Evolutionary conservation across 768 basidiomycete genomes (phyloP).

Genomic region (Pulveroboletus ravenelii): DNA sequence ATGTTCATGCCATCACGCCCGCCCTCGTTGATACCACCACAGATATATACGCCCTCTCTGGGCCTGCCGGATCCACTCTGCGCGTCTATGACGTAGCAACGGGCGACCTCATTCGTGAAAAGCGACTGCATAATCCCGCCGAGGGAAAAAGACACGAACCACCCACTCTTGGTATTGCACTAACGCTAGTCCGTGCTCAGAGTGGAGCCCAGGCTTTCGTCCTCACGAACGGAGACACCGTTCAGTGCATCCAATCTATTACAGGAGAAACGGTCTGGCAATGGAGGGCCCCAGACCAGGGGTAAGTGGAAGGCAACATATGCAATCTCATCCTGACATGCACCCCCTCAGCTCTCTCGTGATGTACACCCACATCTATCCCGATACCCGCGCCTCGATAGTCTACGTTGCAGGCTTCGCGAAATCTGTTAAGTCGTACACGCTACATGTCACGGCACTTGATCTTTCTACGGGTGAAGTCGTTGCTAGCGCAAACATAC

Average conservation of each 20-base stretch:
- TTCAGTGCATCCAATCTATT: constrained; percentile 45
- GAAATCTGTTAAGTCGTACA: constrained; percentile 45
- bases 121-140: constrained; percentile 46
- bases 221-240: constrained; percentile 55
- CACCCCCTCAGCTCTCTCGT: constrained; percentile 48
- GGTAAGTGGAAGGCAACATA: constrained; percentile 38
- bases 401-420: constrained; percentile 53
- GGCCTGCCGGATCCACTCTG: constrained; percentile 63
- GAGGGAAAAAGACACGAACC: constrained; percentile 48
- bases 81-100: constrained; percentile 61
- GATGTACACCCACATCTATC: constrained; percentile 57
- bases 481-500: constrained; percentile 45
- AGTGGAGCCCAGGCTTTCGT: constrained; percentile 33
- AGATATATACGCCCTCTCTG: constrained; percentile 75
- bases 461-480: constrained; percentile 50
- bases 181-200: constrained; percentile 36
- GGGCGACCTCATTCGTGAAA: constrained; percentile 66
- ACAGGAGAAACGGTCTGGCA: constrained; percentile 62
- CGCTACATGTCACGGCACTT: constrained; percentile 63
- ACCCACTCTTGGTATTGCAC: constrained; percentile 48
- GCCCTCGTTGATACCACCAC: not conserved
- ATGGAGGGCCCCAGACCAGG: constrained; percentile 66
- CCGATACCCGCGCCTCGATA: constrained; percentile 45
- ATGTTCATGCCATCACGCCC: not conserved
- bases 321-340: not conserved